Evolutionary conservation across 495 filamentous ascomycete species (phyloP), one percentile per base, ranked within the genome.

Genomic region (Pseudoneurospora amorphoporcata): DNA sequence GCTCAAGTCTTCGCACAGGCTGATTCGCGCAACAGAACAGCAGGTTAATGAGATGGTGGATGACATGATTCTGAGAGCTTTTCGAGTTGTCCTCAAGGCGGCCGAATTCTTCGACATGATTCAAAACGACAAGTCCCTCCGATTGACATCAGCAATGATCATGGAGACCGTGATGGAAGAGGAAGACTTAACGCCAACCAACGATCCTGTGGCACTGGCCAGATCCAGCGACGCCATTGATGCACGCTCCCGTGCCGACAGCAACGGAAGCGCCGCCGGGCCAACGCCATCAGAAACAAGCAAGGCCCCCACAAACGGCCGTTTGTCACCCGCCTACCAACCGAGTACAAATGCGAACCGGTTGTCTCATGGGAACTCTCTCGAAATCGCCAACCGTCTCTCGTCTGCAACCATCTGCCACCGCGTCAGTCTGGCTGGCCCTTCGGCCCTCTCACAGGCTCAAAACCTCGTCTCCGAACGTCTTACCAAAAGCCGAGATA

Each of bases 101-200:
- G 94, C 98, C 69, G 87, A 90, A 73, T 98, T 99, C 79, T 85
- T 98, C n/a, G 96, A 99, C 77, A 86, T 94, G 5, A 91, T 94
- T 86, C 89, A 93, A 35, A 89, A 95, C 71, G 91, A 93, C 74
- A 82, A 83, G 40, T 79, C 80, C 43, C 73, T 80, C 16, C 82
- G 84, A 38, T 75, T 79, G 71, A 87, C 90, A 39, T 84, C 87
- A 61, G 82, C 86, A 53, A 83, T 79, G 37, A 79, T 90, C 53
- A 88, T 88, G 81, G 84, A 87, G 72, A 89, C 90, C 37, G 87
- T 91, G 65, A 84, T 86, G 29, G 88, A 91, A 75, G 85, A 92
- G 74, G 84, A 85, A 32, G 82, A 85, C 72, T 83, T 90, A 40
- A 95, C 92, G 35, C 92, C 94, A 70, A 89, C 91, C 45, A 88